Conservation (phyloP, 2,329 filamentous ascomycete species). For the Stachybotrys elegans region DNA sequence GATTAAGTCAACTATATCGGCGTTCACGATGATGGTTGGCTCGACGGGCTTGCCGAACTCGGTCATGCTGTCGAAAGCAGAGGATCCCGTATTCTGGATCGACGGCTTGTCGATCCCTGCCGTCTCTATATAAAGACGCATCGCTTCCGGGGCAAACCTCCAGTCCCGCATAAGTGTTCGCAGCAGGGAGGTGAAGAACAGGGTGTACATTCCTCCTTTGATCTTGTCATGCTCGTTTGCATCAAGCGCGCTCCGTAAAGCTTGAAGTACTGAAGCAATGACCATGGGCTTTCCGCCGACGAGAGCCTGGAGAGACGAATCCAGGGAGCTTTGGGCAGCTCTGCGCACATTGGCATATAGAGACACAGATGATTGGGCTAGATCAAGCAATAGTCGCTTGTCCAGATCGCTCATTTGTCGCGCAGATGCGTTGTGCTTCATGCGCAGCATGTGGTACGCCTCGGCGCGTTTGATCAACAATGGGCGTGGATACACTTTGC, state of each 20-base stretch:
- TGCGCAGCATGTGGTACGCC: slow-evolving; percentile 88
- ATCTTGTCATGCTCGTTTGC: slow-evolving; percentile 83
- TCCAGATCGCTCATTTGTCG: slow-evolving; percentile 88
- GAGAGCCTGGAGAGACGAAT: slow-evolving; percentile 87
- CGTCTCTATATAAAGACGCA: slow-evolving; percentile 84
- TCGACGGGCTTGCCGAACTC: slow-evolving; percentile 90
- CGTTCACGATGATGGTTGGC: slow-evolving; percentile 76
- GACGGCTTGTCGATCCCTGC: slow-evolving; percentile 89
- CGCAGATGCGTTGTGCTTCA: slow-evolving; percentile 87
- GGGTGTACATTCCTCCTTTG: slow-evolving; percentile 88
- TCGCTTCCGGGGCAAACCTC: slow-evolving; percentile 87
- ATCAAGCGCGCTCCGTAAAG: slow-evolving; percentile 72
- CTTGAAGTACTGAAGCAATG: slow-evolving; percentile 78
- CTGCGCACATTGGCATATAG: slow-evolving; percentile 93
- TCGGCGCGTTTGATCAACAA: slow-evolving; percentile 90
- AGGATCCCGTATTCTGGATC: slow-evolving; percentile 81
- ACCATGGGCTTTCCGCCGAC: slow-evolving; percentile 84
- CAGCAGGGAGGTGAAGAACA: slow-evolving; percentile 82
- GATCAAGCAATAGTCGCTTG: slow-evolving; percentile 75
- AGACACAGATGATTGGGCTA: slow-evolving; percentile 85
- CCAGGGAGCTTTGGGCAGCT: slow-evolving; percentile 84
- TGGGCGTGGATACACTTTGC: slow-evolving; percentile 88
- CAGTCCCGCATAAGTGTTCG: slow-evolving; percentile 89
- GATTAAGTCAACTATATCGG: slow-evolving; percentile 64
- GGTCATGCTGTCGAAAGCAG: slow-evolving; percentile 77